Base-by-base conservation (phyloP, 371 early-diverging fungal genomes). In the Dichotomocladium elegans region DNA sequence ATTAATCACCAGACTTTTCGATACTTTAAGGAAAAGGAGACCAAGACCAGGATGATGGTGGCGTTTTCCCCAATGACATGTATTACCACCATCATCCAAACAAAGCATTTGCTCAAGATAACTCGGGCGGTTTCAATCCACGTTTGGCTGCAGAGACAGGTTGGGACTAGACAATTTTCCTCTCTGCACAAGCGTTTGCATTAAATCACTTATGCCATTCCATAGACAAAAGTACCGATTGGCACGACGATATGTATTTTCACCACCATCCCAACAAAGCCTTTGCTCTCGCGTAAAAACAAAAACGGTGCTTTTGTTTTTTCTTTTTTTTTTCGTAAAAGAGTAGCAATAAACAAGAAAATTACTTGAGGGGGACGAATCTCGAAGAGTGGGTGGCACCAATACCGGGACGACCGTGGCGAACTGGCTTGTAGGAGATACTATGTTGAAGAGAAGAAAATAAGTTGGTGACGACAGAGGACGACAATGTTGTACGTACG, bases 341-440 rank as follows among this genome's bases (percentile, higher is more conserved):
- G n/a, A 8, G 25, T 1, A 26, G 14, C 21, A 37, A 37, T 37
- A 37, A 37, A 37, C 17, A 21, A 17, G 8, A 17, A 37, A 37
- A 65, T 80, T 88, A 87, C 72, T 87, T 87, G 71, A 88, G 86
- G 49, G 89, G 89, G 72, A 87, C 86, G 77, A 94, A 95, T 71
- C 93, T 88, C 55, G 93, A 92, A 58, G 90, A 89, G 85, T 93
- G 89, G 74, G 99, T 96, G 72, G 98, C 98, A 90, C 99, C 99
- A 72, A 99, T 93, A 92, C 89, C 99, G 60, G 99, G 98, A 72
- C 95, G 94, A 86, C 99, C 99, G 91, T 99, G 99, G 81, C 89
- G 91, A 71, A 95, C 95, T 61, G 95, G 94, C 88, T 94, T 98
- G 89, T 96, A 97, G 60, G 99, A 77, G 76, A 97, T 91, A 64